A percentile compares a stretch with the other conserved stretches of the same genome.
Evolutionary conservation across 208 protist genomes (phyloP).

Genomic region (Wallacemonas sp.): DNA sequence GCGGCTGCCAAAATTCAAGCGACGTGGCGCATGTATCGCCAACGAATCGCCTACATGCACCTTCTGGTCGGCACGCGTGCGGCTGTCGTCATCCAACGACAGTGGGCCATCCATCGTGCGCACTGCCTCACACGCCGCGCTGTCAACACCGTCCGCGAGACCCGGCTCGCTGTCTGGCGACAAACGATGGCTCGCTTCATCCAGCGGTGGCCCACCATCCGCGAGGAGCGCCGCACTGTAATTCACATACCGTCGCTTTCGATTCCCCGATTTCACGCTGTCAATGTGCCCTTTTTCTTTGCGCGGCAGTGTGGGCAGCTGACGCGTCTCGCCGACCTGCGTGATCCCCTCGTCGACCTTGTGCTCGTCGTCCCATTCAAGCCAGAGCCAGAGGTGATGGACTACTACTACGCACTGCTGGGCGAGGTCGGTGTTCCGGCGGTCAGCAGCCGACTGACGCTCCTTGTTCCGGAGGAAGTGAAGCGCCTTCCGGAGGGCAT

Average conservation of each 20-base stretch:
- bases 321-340: slow-evolving; percentile 75
- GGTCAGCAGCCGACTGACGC: slow-evolving; percentile 48
- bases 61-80: slow-evolving; percentile 77
- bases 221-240: slow-evolving; percentile 51
- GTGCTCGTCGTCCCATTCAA: slow-evolving; percentile 76
- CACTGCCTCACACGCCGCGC: slow-evolving; percentile 69
- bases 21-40: slow-evolving; percentile 86
- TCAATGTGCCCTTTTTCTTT: slow-evolving; percentile 78
- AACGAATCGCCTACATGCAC: slow-evolving; percentile 79
- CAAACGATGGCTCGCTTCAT: slow-evolving; percentile 86
- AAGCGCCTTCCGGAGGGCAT: slow-evolving; percentile 60
- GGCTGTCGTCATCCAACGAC: slow-evolving; percentile 79
- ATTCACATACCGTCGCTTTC: slow-evolving; percentile 90
- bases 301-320: slow-evolving; percentile 78
- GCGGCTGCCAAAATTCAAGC: slow-evolving; percentile 88
- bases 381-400: slow-evolving; percentile 71
- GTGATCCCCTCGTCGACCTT: slow-evolving; percentile 79
- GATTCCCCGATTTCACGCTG: slow-evolving; percentile 71
- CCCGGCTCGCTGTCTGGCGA: slow-evolving; percentile 60
- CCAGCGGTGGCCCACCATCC: slow-evolving; percentile 59
- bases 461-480: slow-evolving; percentile 83
- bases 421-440: slow-evolving; percentile 45
- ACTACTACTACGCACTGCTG: slow-evolving; percentile 82
- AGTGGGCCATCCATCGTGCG: slow-evolving; percentile 76
- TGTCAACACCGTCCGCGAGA: slow-evolving; percentile 58